Conservation (phyloP, 73 alveolate species). For the Loxodes magnus region DNA sequence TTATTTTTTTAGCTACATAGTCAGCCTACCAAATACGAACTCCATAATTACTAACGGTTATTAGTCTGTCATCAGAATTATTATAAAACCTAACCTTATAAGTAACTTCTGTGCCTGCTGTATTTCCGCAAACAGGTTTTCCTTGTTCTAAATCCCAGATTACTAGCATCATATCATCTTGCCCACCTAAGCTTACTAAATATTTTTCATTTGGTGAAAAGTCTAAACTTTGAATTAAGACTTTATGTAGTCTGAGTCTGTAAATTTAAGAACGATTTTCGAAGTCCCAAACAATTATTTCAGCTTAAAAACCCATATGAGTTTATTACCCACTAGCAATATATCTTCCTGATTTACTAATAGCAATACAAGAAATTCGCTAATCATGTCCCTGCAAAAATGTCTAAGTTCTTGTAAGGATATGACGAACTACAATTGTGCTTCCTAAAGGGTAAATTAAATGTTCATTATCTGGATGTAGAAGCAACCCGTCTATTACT, state of each 20-base stretch:
- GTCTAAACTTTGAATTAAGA: constrained; percentile 24
- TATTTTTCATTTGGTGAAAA: constrained; percentile 86
- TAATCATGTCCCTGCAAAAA: constrained; percentile 79
- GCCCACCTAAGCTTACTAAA: constrained; percentile 93
- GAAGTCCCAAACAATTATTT: constrained; percentile 93
- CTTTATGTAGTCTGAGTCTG: constrained; percentile 85
- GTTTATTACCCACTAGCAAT: constrained; percentile 79
- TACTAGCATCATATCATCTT: constrained; percentile 71
- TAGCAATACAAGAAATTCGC: constrained; percentile 61
- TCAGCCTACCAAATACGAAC: constrained; percentile 29
- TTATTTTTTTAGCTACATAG: constrained; percentile 13
- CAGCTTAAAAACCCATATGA: constrained; percentile 81
- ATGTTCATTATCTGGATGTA: constrained; percentile 97
- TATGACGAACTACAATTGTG: constrained; percentile 80
- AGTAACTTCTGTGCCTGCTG: constrained; percentile 68
- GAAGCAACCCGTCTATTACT: constrained; percentile 76
- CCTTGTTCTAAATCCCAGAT: constrained; percentile 86
- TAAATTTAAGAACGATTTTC: constrained; percentile 69
- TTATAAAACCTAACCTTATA: constrained; percentile 59
- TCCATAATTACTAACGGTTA: constrained; percentile 68
- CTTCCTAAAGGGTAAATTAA: constrained; percentile 91
- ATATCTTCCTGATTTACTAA: constrained; percentile 70
- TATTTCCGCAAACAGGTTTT: constrained; percentile 68
- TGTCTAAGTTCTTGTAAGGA: constrained; percentile 43
- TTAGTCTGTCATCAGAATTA: constrained; percentile 53